These are phyloP conservation scores for Anthostomella pinea DNA, from an alignment of 2,329 filamentous ascomycete species.

Conservation along the genomic window DNA sequence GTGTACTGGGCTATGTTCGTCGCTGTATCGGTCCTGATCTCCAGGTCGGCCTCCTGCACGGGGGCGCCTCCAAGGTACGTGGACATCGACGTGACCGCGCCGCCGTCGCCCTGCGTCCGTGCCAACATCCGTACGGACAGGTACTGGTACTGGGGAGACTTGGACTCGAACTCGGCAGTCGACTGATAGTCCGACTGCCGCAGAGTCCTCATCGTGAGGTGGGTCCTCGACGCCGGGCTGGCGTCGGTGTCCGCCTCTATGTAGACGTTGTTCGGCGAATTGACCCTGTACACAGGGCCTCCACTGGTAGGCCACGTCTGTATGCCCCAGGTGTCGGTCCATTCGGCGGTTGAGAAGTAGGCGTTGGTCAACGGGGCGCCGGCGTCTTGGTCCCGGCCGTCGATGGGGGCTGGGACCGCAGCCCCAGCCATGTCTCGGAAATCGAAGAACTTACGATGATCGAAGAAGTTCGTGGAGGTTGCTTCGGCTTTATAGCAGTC, in stretches of 20 bases:
- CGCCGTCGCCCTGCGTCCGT: conserved; percentile 44
- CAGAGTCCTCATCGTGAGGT: conserved; percentile 45
- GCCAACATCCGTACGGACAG: conserved; percentile 44
- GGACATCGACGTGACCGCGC: conserved; percentile 52
- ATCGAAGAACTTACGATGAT: conserved; percentile 47
- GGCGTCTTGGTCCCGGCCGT: conserved; percentile 22
- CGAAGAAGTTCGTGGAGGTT: conserved; percentile 36
- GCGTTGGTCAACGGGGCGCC: conserved; percentile 27
- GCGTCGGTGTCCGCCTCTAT: conserved; percentile 39
- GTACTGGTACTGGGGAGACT: conserved; percentile 32
- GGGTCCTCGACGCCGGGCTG: conserved; percentile 34
- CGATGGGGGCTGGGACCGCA: conserved; percentile 26
- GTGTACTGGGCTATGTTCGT: conserved; percentile 51
- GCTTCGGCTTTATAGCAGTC: conserved; percentile 16
- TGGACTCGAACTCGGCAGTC: conserved; percentile 46
- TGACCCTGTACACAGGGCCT: conserved; percentile 33
- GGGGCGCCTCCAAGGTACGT: conserved; percentile 43
- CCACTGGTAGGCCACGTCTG: conserved; percentile 22
- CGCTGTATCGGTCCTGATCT: conserved; percentile 48
- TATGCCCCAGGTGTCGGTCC: conserved; percentile 31
- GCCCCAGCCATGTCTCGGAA: conserved; percentile 40
- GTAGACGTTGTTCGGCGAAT: conserved; percentile 42
- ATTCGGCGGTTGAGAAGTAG: conserved; percentile 32
- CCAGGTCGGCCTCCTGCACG: conserved; percentile 54
- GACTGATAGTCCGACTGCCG: conserved; percentile 45